Conservation (phyloP, 2,329 filamentous ascomycete species). For the Alternaria ventricosa region DNA sequence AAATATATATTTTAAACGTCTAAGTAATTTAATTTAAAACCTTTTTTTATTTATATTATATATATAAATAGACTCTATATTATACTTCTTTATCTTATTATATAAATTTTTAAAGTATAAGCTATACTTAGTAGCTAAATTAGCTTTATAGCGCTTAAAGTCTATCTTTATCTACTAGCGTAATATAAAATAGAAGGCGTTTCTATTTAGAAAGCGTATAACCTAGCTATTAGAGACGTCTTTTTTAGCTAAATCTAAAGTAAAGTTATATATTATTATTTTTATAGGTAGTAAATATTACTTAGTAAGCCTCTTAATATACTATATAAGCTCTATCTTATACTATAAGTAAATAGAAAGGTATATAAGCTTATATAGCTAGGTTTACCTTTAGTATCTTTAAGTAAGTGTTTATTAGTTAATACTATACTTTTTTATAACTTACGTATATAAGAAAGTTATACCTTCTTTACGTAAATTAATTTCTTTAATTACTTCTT, state of each 20-base stretch:
- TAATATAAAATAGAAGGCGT: background rate
- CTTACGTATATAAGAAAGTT: too few species aligned
- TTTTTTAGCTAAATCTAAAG: background rate
- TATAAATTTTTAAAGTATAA: slow-evolving; percentile 16
- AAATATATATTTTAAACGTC: slow-evolving; percentile 8
- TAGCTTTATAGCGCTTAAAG: slow-evolving; percentile 10
- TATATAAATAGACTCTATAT: background rate
- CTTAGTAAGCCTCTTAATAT: slow-evolving; percentile 21
- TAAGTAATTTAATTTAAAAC: slow-evolving; percentile 4
- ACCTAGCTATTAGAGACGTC: background rate
- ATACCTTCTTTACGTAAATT: too few species aligned
- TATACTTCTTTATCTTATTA: background rate
- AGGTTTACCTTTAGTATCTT: too few species aligned
- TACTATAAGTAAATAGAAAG: background rate
- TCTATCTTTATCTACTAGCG: background rate
- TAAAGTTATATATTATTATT: background rate
- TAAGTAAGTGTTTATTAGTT: too few species aligned
- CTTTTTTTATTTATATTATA: slow-evolving; percentile 8
- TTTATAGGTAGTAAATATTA: slow-evolving; percentile 17
- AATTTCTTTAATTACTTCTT: too few species aligned
- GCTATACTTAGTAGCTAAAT: slow-evolving; percentile 22
- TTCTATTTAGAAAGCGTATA: background rate
- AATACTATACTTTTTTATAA: too few species aligned
- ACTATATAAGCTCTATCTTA: slow-evolving; percentile 22
- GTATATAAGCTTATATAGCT: too few species aligned